Conservation (phyloP, 2,329 filamentous ascomycete genomes). For the Hortaea sp. region DNA sequence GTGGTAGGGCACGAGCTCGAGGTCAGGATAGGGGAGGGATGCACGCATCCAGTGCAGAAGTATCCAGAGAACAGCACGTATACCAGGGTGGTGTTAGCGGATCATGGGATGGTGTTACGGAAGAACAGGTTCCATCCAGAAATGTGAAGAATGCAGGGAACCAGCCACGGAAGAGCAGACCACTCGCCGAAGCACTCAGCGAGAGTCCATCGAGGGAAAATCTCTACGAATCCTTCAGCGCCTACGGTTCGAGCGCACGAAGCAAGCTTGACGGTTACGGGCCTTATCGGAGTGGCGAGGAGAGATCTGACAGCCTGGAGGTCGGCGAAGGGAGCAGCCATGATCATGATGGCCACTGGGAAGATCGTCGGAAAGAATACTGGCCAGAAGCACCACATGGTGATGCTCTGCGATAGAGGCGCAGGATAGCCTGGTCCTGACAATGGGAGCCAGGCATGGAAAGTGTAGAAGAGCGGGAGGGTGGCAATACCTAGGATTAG, state of each 20-base stretch:
- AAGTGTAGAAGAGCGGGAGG: no score
- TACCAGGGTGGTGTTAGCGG: not conserved
- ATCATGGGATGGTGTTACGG: not conserved
- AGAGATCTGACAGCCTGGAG: constrained; percentile 7
- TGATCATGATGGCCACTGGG: not conserved
- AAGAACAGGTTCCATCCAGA: not conserved
- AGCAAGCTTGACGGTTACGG: constrained; percentile 9
- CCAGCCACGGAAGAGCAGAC: constrained; percentile 3
- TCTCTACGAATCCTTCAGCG: constrained; percentile 1
- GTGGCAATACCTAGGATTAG: no score
- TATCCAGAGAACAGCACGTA: constrained; percentile 1
- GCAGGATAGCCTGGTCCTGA: not conserved
- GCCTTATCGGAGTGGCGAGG: constrained; percentile 11
- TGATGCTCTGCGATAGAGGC: not conserved
- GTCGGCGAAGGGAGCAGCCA: constrained; percentile 3
- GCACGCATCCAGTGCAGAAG: constrained; percentile 6
- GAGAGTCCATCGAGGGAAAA: constrained; percentile 22
- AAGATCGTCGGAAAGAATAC: not conserved
- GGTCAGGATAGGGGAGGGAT: constrained; percentile 1
- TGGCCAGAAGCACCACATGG: not conserved
- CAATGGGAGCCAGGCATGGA: no score
- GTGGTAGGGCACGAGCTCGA: constrained; percentile 12
- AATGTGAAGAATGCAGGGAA: not conserved
- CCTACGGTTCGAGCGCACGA: not conserved
- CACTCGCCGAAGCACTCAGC: constrained; percentile 13